Base-by-base conservation (phyloP, 23 red algal genomes). In the Gracilaria gracilis region DNA sequence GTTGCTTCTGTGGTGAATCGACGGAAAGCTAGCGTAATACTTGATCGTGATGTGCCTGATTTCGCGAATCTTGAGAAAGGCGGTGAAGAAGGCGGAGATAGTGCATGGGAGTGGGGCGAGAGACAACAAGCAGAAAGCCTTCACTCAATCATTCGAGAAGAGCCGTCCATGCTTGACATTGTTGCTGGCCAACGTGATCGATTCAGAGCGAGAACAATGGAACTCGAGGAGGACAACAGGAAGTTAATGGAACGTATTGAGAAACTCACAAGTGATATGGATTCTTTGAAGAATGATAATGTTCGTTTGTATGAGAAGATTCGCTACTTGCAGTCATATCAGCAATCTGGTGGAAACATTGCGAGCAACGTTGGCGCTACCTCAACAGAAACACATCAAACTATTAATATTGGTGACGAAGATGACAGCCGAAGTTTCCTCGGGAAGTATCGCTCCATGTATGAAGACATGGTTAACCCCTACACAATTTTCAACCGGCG, bases 181-280 rank as follows among this genome's bases (percentile, higher is more conserved):
- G 88, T 96, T 23, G 84, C 88, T 0, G 88, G 89, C 7, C 94
- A 96, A 59, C 67, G 94, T 19, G 94, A 96, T 80, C 80, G 94
- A 40, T 96, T 96, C 67, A 78, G 94, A 40, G 40, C 87, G 59
- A 59, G 89, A 37, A 81, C 77, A 35, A 86, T 82, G 61, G 94
- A 96, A 82, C 83, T 96, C 31, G 94, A 96, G 46, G 71, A 91
- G 54, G 94, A 92, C 42, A 93, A 92, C 57, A 83, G 88, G n/a
- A 81, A 86, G 58, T 36, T 92, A 75, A 67, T 79, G 82, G 72
- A 96, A 65, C 71, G 73, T 8, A 62, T 96, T 75, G 88, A 92
- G 50, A 84, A 82, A 35, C 53, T 87, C 28, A 92, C 69, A 33
- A 81, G 80, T 54, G 94, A 96, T 29, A 46, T 92, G 44, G 94